phyloP scores from a whole-genome alignment of 495 filamentous ascomycete genomes.

The Jackrogersella multiformis region DNA sequence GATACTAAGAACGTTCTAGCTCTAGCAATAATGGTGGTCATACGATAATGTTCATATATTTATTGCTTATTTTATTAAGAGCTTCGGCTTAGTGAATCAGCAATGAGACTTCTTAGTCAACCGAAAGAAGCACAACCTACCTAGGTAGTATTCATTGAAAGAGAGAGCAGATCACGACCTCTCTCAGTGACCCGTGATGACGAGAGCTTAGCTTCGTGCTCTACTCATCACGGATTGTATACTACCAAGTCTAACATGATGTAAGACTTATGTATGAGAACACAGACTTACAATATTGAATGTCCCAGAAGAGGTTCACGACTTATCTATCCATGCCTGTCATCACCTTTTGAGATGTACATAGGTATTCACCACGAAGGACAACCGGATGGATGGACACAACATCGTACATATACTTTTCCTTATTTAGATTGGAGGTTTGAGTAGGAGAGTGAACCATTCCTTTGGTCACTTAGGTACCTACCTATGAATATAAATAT shows the following conservation, averaged over 20 bases:
- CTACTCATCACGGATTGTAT: neutral
- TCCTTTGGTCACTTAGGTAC: too few species aligned
- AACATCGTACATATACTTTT: too few species aligned
- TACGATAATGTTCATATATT: conserved; percentile 8
- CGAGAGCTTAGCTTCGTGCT: neutral
- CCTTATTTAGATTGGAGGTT: too few species aligned
- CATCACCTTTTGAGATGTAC: too few species aligned
- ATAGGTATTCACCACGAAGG: too few species aligned
- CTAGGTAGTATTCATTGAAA: neutral
- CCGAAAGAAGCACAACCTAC: neutral
- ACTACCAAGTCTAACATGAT: neutral
- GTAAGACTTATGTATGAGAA: neutral
- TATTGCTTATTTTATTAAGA: conserved; percentile 25
- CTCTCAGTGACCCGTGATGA: neutral
- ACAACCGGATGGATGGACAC: too few species aligned
- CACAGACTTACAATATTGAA: too few species aligned
- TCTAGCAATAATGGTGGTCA: conserved; percentile 7
- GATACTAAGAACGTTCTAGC: conserved; percentile 11
- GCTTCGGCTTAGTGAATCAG: neutral
- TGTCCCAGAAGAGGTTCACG: too few species aligned
- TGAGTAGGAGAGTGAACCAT: too few species aligned
- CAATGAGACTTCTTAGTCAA: neutral
- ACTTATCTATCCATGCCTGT: too few species aligned
- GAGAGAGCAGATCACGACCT: neutral
- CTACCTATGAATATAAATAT: too few species aligned